Percentiles rank a stretch among this genome's conserved stretches.
Conservation (phyloP, 768 basidiomycete genomes). For the Kwoniella pini region DNA sequence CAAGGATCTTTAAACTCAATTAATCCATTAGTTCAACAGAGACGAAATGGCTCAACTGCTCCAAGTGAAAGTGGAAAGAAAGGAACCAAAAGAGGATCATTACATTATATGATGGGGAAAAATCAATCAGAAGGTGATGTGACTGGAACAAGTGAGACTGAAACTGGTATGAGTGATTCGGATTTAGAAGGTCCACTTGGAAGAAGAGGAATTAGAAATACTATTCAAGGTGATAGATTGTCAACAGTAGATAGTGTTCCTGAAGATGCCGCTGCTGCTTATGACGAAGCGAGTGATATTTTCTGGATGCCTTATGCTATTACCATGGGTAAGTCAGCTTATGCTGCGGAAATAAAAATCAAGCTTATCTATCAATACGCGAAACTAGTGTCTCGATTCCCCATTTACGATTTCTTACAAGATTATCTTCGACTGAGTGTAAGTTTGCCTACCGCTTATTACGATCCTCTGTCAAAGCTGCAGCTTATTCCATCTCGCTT, state of each 20-base stretch:
- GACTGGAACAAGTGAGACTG: slow-evolving; percentile 27
- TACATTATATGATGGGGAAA: slow-evolving; percentile 18
- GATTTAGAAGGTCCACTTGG: slow-evolving; percentile 29
- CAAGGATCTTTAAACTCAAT: slow-evolving; percentile 8
- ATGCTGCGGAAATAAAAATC: slow-evolving; percentile 13
- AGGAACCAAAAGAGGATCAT: slow-evolving; percentile 2
- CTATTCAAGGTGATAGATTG: background rate
- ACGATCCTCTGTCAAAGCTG: too few species aligned
- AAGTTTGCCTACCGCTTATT: too few species aligned
- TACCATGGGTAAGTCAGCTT: slow-evolving; percentile 57
- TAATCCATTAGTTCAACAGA: background rate
- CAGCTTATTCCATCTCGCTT: too few species aligned
- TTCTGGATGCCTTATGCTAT: slow-evolving; percentile 94
- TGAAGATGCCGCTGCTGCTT: slow-evolving; percentile 27
- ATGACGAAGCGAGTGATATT: slow-evolving; percentile 37
- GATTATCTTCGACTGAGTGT: slow-evolving; percentile 81
- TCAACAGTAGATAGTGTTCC: slow-evolving; percentile 24
- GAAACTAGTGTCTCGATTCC: slow-evolving; percentile 77
- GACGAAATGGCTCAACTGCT: slow-evolving; percentile 1
- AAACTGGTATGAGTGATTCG: slow-evolving; percentile 31
- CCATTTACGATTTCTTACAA: slow-evolving; percentile 91
- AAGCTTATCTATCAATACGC: background rate
- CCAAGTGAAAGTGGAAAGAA: background rate
- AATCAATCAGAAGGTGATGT: slow-evolving; percentile 18
- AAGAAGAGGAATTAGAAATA: background rate